These are phyloP conservation scores for Penicillium macrosclerotiorum DNA, from an alignment of 495 filamentous ascomycete genomes.

Conservation along the genomic window DNA sequence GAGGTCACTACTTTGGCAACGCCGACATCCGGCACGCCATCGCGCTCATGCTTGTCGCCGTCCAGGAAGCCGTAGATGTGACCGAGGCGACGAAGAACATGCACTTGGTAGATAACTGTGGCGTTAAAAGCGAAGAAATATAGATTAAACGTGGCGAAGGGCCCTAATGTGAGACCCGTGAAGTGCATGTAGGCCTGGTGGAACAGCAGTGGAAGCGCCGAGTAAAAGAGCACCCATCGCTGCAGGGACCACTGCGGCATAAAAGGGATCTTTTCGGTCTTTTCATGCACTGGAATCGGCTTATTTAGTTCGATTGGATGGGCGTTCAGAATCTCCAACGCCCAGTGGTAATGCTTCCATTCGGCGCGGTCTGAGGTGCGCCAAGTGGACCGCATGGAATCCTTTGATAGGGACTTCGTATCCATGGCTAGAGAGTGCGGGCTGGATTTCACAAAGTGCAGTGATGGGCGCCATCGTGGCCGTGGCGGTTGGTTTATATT, in stretches of 20 bases:
- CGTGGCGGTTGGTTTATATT: conserved; percentile 14
- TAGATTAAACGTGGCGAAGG: conserved; percentile 32
- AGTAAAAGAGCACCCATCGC: conserved; percentile 39
- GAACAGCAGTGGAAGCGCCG: conserved; percentile 32
- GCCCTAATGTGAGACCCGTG: conserved; percentile 29
- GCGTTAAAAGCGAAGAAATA: conserved; percentile 39
- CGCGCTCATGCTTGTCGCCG: conserved; percentile 32
- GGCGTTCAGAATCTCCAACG: conserved; percentile 34
- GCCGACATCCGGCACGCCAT: conserved; percentile 31
- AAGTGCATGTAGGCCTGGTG: conserved; percentile 34
- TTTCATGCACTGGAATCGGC: conserved; percentile 35
- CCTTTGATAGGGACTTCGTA: conserved; percentile 31
- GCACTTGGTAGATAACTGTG: conserved; percentile 35
- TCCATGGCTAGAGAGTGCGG: too few species aligned
- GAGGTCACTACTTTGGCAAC: conserved; percentile 27
- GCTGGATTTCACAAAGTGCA: too few species aligned
- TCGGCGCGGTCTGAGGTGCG: conserved; percentile 27
- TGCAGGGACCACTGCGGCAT: conserved; percentile 40
- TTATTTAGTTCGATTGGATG: conserved; percentile 32
- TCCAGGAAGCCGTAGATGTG: conserved; percentile 31
- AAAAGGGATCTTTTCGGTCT: conserved; percentile 37
- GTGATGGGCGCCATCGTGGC: background rate
- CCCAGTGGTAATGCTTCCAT: conserved; percentile 37
- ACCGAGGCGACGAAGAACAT: conserved; percentile 29
- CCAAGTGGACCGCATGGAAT: conserved; percentile 47